Base-by-base conservation (phyloP, 306 rosid species). In the Coriaria nepalensis region DNA sequence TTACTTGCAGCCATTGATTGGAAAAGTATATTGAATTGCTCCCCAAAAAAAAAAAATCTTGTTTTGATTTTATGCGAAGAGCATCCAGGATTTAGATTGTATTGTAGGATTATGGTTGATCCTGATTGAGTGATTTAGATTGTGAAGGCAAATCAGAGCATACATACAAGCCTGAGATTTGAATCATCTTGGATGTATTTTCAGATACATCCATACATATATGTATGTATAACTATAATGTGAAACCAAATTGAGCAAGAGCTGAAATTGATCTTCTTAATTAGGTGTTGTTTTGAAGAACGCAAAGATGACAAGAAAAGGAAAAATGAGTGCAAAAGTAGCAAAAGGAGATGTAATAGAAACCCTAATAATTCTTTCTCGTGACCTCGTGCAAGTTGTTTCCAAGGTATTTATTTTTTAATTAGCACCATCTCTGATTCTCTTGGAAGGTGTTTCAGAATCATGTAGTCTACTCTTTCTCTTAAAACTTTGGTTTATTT, bases 381-480 rank as follows among this genome's bases (percentile, higher is more conserved):
- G 50, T 67, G 93, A 81, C 65, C 80, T 83, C 38, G 93, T 81
- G 33, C 93, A 88, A 77, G 75, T 88, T 68, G 80, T 88, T 57
- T 79, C 95, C 5, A 74, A 75, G 84, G 97, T 84, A 52, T 47
- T 65, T 29, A 29, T 49, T 55, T 48, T 20, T 20, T 20, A 20
- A 9, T 13, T 43, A 29, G 32, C 43, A 29, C 50, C 46, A 45
- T 13, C 53, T 12, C 4, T 47, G 8, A 63, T 44, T 65, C 6
- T 3, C 35, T 35, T 51, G 4, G 10, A 47, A 36, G 32, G 14
- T 44, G 47, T 44, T 6, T 45, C 49, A 35, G 45, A 35, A 43
- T 54, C 12, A 43, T 44, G 7, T 45, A 15, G 7, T 50, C 51
- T 45, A 5, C 38, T 20, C n/a, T 35, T 10, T 60, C 29, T 12